Base-by-base conservation (phyloP, 768 basidiomycete genomes). In the Kwoniella pini region DNA sequence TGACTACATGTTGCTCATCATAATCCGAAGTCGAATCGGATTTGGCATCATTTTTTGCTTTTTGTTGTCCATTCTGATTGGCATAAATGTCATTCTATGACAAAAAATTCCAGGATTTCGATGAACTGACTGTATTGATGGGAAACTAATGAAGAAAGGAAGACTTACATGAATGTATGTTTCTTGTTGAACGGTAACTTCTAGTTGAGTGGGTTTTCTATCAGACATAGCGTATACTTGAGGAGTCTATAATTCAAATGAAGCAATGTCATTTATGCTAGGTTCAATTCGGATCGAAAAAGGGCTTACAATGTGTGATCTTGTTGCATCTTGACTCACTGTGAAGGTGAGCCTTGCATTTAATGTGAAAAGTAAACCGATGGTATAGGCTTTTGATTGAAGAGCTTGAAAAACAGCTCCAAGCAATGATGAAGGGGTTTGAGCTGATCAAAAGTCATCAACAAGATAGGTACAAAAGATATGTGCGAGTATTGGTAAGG, bases 351-450 rank as follows among this genome's bases (percentile, higher is more conserved):
- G 36, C n/a, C 67, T 38, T 1, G 67, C 62, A 57, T 67, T 63
- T 30, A 70, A 60, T 9, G 65, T 62, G 39, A 59, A 60, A 21
- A 70, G 48, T 19, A 70, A 43, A 36, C 69, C 69, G 46, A 64
- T 26, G 31, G 69, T 63, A 50, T 70, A 70, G 13, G 60, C 63
- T 42, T 70, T 67, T 17, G 54, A 60, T 60, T 67, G 55, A 31
- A 70, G 54, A 10, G 64, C 54, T 39, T 64, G 63, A 50, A 46
- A 58, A 2, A 48, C 45, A 5, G 58, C 40, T 12, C 30, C 40
- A 19, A 49, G 39, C 11, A 54, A 28, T 1, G 63, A 65, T 15
- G 63, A 61, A 17, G 69, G 69, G 2, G 58, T 61, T 27, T 57
- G 50, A 42, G 61, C 65, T 63, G 42, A 49, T 6, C n/a, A 9